phyloP scores from a whole-genome alignment of 257 asterid genomes.

The Cruciata laevipes region DNA sequence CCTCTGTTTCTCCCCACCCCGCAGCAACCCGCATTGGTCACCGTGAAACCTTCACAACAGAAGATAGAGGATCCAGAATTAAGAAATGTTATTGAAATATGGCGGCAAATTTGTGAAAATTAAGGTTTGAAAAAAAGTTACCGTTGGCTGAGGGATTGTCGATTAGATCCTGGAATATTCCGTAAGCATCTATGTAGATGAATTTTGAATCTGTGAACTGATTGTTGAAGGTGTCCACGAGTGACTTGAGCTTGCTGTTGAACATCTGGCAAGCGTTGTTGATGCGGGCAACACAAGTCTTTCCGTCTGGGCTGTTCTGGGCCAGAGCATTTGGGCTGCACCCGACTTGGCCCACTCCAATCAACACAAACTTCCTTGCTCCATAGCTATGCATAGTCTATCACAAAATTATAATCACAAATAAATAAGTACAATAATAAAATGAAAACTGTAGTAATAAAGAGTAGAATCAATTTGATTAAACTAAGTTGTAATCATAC shows the following conservation, averaged over 20 bases:
- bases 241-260: conserved; percentile 44
- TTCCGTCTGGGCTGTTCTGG: conserved; percentile 81
- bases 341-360: conserved; percentile 82
- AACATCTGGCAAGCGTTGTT: conserved; percentile 64
- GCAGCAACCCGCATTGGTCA: conserved; percentile 83
- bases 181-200: conserved; percentile 68
- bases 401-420: not conserved
- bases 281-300: conserved; percentile 59
- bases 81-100: not conserved
- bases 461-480: too few species aligned
- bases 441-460: too few species aligned
- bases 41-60: conserved; percentile 48
- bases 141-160: conserved; percentile 62
- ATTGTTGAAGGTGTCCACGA: conserved; percentile 64
- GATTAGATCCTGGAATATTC: conserved; percentile 73
- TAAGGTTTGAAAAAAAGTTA: conserved; percentile 15
- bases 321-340: conserved; percentile 96
- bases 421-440: not conserved
- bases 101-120: too few species aligned
- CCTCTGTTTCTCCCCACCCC: conserved; percentile 96
- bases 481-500: too few species aligned
- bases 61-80: not conserved
- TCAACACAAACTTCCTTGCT: conserved; percentile 63
- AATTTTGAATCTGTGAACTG: conserved; percentile 54
- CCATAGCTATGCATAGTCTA: conserved; percentile 55